Conservation (phyloP, 331 rosid species). For the Pyrus hybrid region DNA sequence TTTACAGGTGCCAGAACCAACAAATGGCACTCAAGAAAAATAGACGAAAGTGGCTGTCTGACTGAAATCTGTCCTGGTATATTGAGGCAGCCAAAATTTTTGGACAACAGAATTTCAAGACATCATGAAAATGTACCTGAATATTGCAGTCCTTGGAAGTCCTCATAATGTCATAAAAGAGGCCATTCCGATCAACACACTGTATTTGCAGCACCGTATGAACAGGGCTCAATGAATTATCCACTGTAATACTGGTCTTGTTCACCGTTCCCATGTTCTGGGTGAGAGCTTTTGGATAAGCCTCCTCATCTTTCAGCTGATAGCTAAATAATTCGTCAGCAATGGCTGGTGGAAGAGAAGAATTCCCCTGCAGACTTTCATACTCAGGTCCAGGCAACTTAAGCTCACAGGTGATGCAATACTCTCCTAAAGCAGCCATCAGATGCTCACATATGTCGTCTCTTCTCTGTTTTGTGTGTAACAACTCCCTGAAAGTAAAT, state of each 20-base stretch:
- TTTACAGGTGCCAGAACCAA: background rate
- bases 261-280: slow-evolving; percentile 29
- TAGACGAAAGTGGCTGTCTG: no score
- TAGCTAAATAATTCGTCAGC: slow-evolving; percentile 57
- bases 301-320: slow-evolving; percentile 35
- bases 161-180: slow-evolving; percentile 79
- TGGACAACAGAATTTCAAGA: background rate
- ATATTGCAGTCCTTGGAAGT: slow-evolving; percentile 74
- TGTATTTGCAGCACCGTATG: slow-evolving; percentile 80
- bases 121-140: slow-evolving; percentile 37
- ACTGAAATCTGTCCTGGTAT: background rate
- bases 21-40: background rate
- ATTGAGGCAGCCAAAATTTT: background rate
- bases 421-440: slow-evolving; percentile 53
- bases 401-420: slow-evolving; percentile 65
- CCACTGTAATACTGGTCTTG: slow-evolving; percentile 46
- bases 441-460: slow-evolving; percentile 53
- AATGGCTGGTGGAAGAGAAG: slow-evolving; percentile 63
- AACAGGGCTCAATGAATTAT: slow-evolving; percentile 61
- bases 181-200: slow-evolving; percentile 67
- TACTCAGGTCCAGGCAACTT: slow-evolving; percentile 90
- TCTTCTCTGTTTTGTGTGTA: slow-evolving; percentile 60
- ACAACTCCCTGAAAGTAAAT: slow-evolving; percentile 41
- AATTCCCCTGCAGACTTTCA: slow-evolving; percentile 53
- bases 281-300: slow-evolving; percentile 37